Evolutionary conservation across 176 grass and related monocot genomes (phyloP).

Genomic region (Zoysia pacifica): DNA sequence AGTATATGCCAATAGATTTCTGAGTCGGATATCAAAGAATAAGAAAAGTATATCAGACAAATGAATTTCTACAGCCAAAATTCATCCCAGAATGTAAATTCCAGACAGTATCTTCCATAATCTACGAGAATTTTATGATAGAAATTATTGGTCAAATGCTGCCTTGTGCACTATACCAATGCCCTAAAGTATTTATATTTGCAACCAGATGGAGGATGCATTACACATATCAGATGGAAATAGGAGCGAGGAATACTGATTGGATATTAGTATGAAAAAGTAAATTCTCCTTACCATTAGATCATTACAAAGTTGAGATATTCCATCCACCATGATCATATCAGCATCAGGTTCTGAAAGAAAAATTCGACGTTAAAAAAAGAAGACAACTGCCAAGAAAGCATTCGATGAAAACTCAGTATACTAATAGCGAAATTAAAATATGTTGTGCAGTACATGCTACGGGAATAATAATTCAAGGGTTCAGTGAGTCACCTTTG

Average conservation of each 20-base stretch:
- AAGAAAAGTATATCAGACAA: background rate
- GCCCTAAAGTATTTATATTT: background rate
- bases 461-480: slow-evolving; percentile 5
- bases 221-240: slow-evolving; percentile 27
- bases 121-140: background rate
- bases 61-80: background rate
- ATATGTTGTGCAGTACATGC: background rate
- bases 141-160: background rate
- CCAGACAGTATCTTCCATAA: background rate
- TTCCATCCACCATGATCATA: slow-evolving; percentile 86
- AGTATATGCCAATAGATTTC: background rate
- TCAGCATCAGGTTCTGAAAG: slow-evolving; percentile 68
- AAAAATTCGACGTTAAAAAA: background rate
- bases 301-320: slow-evolving; percentile 80
- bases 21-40: background rate
- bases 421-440: background rate
- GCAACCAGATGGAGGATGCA: background rate
- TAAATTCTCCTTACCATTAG: slow-evolving; percentile 54
- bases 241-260: background rate
- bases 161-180: background rate
- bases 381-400: background rate
- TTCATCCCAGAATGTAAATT: background rate
- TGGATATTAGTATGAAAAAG: background rate
- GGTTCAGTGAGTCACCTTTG: slow-evolving; percentile 51
- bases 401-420: background rate